Percentiles rank a stretch among this genome's conserved stretches.
phyloP scores from a whole-genome alignment of 208 protist genomes.

The Acanthamoeba lenticulata region DNA sequence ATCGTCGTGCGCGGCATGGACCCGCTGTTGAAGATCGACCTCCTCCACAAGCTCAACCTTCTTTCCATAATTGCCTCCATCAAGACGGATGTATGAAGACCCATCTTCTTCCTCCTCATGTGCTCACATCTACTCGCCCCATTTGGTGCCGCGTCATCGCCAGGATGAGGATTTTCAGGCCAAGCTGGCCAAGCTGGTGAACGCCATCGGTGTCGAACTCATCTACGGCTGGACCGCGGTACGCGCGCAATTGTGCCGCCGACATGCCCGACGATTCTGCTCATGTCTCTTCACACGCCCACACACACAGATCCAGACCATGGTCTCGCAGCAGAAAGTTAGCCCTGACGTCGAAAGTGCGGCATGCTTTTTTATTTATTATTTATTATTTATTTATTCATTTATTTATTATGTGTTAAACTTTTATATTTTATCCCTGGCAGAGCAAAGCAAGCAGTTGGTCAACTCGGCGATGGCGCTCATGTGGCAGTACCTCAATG shows the following conservation, averaged over 20 bases:
- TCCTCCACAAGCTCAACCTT: constrained; percentile 31
- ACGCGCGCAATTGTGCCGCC: not conserved
- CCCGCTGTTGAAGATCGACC: not conserved
- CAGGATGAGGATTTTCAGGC: constrained; percentile 26
- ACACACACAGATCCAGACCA: not conserved
- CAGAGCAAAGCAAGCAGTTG: constrained; percentile 23
- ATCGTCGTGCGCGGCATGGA: constrained; percentile 29
- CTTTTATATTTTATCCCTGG: not conserved
- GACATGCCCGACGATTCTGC: not conserved
- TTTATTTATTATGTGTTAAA: not conserved
- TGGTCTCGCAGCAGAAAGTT: constrained; percentile 21
- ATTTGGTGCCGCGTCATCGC: not conserved
- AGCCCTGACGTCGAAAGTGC: not conserved
- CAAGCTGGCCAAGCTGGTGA: not conserved
- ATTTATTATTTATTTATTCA: too few species aligned
- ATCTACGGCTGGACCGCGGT: constrained; percentile 46
- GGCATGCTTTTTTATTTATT: not conserved
- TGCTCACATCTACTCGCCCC: too few species aligned
- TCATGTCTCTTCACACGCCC: not conserved
- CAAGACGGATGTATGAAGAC: not conserved
- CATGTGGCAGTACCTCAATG: constrained; percentile 29
- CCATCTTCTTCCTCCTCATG: not conserved
- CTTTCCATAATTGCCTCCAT: not conserved
- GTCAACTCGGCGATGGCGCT: not conserved
- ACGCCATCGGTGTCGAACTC: constrained; percentile 3